Conservation (phyloP, 345 rosid genomes). For the Gossypium herbaceum region DNA sequence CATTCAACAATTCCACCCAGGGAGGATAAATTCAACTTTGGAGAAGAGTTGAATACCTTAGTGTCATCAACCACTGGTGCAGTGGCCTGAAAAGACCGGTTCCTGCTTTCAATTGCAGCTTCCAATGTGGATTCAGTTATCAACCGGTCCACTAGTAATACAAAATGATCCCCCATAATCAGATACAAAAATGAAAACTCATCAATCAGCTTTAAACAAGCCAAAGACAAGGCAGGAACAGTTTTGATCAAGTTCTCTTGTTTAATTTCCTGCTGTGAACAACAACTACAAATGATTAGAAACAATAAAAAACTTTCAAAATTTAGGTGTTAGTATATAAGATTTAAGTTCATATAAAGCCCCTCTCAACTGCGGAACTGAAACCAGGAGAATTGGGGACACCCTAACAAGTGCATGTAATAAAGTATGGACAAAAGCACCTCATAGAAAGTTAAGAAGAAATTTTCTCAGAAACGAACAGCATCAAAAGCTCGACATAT, state of each 20-base stretch:
- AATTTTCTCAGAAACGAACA: neutral
- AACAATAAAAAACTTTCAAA: neutral
- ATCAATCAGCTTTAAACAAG: slow-evolving; percentile 1
- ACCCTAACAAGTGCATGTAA: slow-evolving; percentile 10
- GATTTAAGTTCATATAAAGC: neutral
- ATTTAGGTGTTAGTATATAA: neutral
- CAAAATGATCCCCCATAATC: slow-evolving; percentile 92
- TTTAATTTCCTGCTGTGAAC: slow-evolving; percentile 25
- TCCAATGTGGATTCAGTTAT: slow-evolving; percentile 76
- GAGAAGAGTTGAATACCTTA: slow-evolving; percentile 24
- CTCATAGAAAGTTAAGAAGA: neutral
- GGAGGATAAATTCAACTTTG: slow-evolving; percentile 35
- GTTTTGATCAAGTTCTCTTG: slow-evolving; percentile 21
- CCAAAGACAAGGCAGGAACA: slow-evolving; percentile 4
- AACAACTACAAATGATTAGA: neutral
- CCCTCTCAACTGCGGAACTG: neutral
- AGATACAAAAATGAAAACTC: slow-evolving; percentile 3
- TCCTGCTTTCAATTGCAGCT: slow-evolving; percentile 79
- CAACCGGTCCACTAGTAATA: slow-evolving; percentile 77
- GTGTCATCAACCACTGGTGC: slow-evolving; percentile 28
- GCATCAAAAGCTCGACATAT: slow-evolving; percentile 17
- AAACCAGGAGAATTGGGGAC: slow-evolving; percentile 3
- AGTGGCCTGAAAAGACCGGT: slow-evolving; percentile 39
- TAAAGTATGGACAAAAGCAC: slow-evolving; percentile 6
- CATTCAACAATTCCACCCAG: slow-evolving; percentile 64